Conservation (phyloP, 768 basidiomycete species). For the Leccinum obscurum region DNA sequence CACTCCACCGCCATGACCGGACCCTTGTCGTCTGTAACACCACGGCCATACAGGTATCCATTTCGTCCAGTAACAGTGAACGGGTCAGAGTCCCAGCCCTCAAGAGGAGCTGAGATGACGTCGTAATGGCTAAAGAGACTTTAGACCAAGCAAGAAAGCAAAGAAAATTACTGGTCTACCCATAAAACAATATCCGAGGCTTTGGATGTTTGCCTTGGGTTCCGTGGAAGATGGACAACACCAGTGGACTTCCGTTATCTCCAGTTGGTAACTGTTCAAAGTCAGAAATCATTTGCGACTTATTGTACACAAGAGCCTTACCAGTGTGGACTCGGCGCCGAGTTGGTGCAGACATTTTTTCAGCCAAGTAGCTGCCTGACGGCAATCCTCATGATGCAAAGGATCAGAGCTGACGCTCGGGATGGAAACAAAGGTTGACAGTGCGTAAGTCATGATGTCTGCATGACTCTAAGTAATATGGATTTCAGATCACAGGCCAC, state of each 20-base stretch:
- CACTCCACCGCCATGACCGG: conserved; percentile 90
- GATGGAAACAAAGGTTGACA: conserved; percentile 84
- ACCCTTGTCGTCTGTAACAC: conserved; percentile 94
- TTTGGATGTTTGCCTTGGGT: conserved; percentile 56
- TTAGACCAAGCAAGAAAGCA: neutral
- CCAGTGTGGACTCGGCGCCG: conserved; percentile 79
- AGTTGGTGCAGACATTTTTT: conserved; percentile 86
- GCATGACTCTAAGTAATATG: conserved; percentile 4
- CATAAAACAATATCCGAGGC: conserved; percentile 87
- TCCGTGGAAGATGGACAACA: conserved; percentile 84
- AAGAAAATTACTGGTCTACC: conserved; percentile 42
- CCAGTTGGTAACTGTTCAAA: conserved; percentile 66
- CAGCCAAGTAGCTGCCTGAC: conserved; percentile 92
- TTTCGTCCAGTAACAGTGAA: conserved; percentile 81
- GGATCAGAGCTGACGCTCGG: conserved; percentile 78
- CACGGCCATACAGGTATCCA: conserved; percentile 88
- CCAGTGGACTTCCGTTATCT: conserved; percentile 81
- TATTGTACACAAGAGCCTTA: conserved; percentile 33
- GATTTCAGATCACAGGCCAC: neutral
- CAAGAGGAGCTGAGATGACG: conserved; percentile 78
- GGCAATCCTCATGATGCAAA: conserved; percentile 77
- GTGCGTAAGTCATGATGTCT: conserved; percentile 77
- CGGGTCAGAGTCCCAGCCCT: conserved; percentile 83
- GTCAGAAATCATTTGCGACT: neutral
- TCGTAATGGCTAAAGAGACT: conserved; percentile 78